Percentiles rank a stretch among this genome's conserved stretches.
phyloP scores from a whole-genome alignment of 2,329 filamentous ascomycete genomes.

The Colletotrichum lini region DNA sequence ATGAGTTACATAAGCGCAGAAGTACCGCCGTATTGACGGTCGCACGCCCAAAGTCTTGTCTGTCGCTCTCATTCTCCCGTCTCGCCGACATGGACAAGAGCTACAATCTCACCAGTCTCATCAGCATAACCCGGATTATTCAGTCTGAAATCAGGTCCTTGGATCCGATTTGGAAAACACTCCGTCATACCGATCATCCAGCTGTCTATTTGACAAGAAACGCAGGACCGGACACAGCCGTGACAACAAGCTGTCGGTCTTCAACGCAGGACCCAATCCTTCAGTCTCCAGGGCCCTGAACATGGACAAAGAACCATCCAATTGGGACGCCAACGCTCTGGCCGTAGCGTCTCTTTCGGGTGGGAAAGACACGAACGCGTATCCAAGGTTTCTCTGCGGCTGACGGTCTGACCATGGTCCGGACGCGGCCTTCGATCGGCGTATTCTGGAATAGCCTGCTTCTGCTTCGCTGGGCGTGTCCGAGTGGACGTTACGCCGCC shows the following conservation, averaged over 20 bases:
- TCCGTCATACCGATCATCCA: too few relatives aligned
- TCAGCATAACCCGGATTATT: too few relatives aligned
- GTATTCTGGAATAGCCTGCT: neutral
- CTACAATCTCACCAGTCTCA: neutral
- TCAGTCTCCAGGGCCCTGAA: neutral
- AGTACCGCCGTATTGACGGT: neutral
- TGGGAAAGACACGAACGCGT: neutral
- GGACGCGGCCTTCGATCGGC: constrained; percentile 6
- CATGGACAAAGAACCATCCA: neutral
- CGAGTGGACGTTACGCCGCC: constrained; percentile 2
- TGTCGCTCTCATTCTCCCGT: neutral
- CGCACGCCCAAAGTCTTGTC: constrained; percentile 31
- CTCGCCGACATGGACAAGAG: too few relatives aligned
- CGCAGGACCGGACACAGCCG: constrained; percentile 9
- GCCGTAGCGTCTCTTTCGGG: neutral
- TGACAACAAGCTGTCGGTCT: neutral
- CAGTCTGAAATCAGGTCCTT: neutral
- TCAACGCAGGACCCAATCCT: neutral
- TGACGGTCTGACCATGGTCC: neutral
- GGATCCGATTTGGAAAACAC: too few relatives aligned
- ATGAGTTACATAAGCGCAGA: neutral
- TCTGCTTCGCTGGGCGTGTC: neutral
- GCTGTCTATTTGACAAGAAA: neutral
- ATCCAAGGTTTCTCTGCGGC: too few relatives aligned
- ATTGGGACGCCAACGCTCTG: constrained; percentile 5